Evolutionary conservation across 768 basidiomycete genomes (phyloP).

Genomic region (Pluteus cervinus): DNA sequence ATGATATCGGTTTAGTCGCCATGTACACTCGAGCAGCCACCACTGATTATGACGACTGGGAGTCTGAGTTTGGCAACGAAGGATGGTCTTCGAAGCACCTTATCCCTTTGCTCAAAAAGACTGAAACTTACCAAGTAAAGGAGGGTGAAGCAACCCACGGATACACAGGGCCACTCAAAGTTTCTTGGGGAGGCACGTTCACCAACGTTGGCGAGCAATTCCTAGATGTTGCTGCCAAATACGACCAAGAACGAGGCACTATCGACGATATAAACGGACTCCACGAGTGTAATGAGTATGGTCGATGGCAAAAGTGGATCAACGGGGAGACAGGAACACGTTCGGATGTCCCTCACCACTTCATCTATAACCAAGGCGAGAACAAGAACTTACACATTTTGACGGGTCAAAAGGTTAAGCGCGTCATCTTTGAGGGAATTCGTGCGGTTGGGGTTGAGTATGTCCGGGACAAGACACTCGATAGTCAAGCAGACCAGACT

Average conservation of each 20-base stretch:
- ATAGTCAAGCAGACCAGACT: constrained; percentile 14
- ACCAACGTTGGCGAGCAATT: constrained; percentile 31
- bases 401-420: no score
- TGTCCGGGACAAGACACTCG: constrained; percentile 25
- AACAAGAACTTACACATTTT: no score
- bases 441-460: constrained; percentile 51
- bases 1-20: constrained; percentile 16
- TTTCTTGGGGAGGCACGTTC: constrained; percentile 27
- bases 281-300: no score
- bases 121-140: constrained; percentile 31
- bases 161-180: constrained; percentile 30
- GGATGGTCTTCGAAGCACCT: constrained; percentile 41
- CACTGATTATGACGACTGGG: constrained; percentile 45
- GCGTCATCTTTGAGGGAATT: no score
- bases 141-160: constrained; percentile 26
- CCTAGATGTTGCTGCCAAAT: constrained; percentile 25
- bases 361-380: no score
- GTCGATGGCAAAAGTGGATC: no score
- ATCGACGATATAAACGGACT: no score
- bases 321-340: no score
- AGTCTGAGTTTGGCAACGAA: constrained; percentile 26
- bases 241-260: constrained; percentile 27
- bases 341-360: no score
- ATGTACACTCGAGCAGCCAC: constrained; percentile 38
- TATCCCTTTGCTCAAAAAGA: constrained; percentile 37